A percentile compares a stretch with the other conserved stretches of the same genome.
phyloP scores from a whole-genome alignment of 2,329 filamentous ascomycete species.

The Gyromitra esculenta region DNA sequence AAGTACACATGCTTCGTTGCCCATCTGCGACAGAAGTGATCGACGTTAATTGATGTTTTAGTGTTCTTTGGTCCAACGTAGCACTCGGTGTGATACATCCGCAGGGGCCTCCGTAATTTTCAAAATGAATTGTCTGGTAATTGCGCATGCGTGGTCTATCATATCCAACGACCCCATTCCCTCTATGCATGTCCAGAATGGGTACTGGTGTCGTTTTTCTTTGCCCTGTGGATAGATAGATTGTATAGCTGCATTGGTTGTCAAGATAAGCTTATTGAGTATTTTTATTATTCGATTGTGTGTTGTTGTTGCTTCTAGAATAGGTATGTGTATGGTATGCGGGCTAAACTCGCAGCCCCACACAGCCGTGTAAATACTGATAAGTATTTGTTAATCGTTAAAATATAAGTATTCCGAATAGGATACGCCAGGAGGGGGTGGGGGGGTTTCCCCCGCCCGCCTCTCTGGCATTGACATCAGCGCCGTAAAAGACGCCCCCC shows the following conservation, averaged over 20 bases:
- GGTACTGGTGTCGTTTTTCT: neutral
- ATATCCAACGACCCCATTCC: neutral
- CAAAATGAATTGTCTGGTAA: neutral
- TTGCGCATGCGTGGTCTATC: neutral
- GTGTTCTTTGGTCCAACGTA: neutral
- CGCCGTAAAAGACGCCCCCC: neutral
- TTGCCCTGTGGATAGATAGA: no score
- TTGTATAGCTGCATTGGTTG: no score
- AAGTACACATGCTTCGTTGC: neutral
- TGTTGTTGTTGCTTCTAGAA: slow-evolving; percentile 5
- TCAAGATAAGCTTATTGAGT: no score
- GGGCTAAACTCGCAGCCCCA: neutral
- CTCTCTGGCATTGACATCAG: neutral
- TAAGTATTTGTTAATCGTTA: neutral
- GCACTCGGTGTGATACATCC: neutral
- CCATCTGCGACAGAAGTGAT: neutral
- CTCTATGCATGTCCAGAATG: neutral
- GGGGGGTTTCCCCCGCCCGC: neutral
- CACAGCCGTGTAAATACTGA: neutral
- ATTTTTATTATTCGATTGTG: neutral
- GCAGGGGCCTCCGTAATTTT: neutral
- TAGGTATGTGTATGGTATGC: neutral
- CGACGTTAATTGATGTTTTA: neutral
- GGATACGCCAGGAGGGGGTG: neutral
- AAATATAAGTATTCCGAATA: neutral